A percentile compares a stretch with the other conserved stretches of the same genome.
phyloP scores from a whole-genome alignment of 257 asterid species.

The Nicotiana sylvestris region DNA sequence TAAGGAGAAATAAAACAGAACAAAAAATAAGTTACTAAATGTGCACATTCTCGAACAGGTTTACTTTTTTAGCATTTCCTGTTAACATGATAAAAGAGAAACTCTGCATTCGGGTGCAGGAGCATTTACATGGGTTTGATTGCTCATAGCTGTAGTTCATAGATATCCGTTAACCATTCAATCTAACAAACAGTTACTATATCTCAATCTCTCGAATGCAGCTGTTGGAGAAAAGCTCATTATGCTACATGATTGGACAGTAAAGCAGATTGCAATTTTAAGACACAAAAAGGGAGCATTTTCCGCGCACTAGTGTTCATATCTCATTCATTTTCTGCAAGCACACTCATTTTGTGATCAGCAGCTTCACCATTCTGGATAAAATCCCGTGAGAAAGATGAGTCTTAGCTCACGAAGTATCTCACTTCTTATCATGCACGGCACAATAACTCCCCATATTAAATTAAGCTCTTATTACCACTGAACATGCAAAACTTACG shows the following conservation, averaged over 20 bases:
- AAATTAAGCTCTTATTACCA: constrained; percentile 14
- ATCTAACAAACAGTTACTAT: background rate
- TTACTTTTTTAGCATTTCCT: background rate
- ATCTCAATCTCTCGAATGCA: background rate
- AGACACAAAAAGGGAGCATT: background rate
- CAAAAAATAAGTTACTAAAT: background rate
- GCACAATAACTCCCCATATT: constrained; percentile 5
- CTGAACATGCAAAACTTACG: constrained; percentile 16
- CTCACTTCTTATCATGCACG: constrained; percentile 24
- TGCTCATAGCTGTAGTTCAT: background rate
- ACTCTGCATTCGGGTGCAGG: background rate
- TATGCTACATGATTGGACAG: background rate
- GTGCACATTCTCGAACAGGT: background rate
- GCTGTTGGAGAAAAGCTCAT: background rate
- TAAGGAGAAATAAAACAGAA: background rate
- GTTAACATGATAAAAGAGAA: background rate
- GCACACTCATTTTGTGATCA: constrained; percentile 15
- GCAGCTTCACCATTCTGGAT: constrained; percentile 12
- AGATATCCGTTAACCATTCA: background rate
- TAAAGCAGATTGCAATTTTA: background rate
- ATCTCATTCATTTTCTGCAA: background rate
- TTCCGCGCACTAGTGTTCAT: background rate
- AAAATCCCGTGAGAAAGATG: constrained; percentile 6
- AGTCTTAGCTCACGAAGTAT: constrained; percentile 13
- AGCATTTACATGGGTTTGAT: background rate